Evolutionary conservation across 164 flowering plant genomes (phyloP).

Genomic region (Magnolia officinalis): DNA sequence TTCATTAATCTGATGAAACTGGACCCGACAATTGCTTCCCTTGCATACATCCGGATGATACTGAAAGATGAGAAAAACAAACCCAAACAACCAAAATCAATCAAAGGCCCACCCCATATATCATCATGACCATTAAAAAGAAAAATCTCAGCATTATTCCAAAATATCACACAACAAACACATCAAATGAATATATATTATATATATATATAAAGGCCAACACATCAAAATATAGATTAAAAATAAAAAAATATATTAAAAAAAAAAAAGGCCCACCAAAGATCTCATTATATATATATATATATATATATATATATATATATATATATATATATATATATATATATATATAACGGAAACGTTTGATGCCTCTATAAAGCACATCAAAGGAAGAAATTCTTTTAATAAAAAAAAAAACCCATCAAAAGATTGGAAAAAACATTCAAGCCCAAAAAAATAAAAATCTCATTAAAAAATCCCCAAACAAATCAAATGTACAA

Average conservation of each 20-base stretch:
- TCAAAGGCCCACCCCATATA: neutral
- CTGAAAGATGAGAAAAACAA: conserved; percentile 31
- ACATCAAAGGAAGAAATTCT: neutral
- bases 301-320: too few relatives aligned
- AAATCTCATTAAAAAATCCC: too few relatives aligned
- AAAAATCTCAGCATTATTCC: too few relatives aligned
- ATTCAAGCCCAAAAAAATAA: too few relatives aligned
- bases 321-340: too few relatives aligned
- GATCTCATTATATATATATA: neutral
- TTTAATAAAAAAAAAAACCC: neutral
- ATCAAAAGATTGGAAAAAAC: too few relatives aligned
- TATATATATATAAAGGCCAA: too few relatives aligned
- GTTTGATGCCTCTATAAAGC: too few relatives aligned
- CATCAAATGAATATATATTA: neutral
- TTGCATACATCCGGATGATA: conserved; percentile 98
- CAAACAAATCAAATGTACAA: neutral
- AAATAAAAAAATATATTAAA: too few relatives aligned
- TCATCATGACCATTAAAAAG: neutral
- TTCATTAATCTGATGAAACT: conserved; percentile 77
- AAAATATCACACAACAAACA: neutral
- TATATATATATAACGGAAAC: too few relatives aligned
- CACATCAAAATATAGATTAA: too few relatives aligned
- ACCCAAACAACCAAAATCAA: neutral
- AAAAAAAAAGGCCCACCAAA: neutral
- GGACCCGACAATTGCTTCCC: conserved; percentile 69